A percentile compares a stretch with the other conserved stretches of the same genome.
These are phyloP conservation scores for Metschnikowia henanensis DNA, from an alignment of 805 yeast genomes.

Conservation along the genomic window DNA sequence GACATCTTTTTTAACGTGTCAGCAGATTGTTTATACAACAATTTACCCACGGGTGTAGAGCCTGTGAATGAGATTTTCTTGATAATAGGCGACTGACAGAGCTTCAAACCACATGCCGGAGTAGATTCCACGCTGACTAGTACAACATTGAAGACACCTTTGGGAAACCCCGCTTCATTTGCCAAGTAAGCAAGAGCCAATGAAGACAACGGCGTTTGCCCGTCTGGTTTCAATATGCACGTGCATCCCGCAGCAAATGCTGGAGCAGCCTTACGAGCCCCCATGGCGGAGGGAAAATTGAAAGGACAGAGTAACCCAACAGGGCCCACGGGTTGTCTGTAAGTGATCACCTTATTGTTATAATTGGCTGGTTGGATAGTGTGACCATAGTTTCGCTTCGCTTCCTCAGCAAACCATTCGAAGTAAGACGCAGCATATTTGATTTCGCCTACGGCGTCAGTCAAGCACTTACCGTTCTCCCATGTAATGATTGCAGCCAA, in stretches of 20 bases:
- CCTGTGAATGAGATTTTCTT: slow-evolving; percentile 78
- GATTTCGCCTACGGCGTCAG: slow-evolving; percentile 56
- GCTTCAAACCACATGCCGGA: slow-evolving; percentile 51
- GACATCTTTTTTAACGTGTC: slow-evolving; percentile 68
- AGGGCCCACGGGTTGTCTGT: slow-evolving; percentile 62
- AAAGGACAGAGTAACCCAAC: slow-evolving; percentile 66
- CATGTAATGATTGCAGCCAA: slow-evolving; percentile 54
- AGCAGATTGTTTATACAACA: slow-evolving; percentile 60
- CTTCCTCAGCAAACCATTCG: slow-evolving; percentile 53
- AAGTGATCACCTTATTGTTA: slow-evolving; percentile 51
- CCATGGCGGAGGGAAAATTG: slow-evolving; percentile 70
- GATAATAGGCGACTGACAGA: slow-evolving; percentile 53
- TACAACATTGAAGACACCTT: slow-evolving; percentile 55
- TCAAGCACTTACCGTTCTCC: slow-evolving; percentile 60
- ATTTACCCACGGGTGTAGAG: slow-evolving; percentile 70
- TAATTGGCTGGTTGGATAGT: slow-evolving; percentile 56
- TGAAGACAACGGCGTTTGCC: slow-evolving; percentile 60
- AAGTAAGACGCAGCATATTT: slow-evolving; percentile 55
- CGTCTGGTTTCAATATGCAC: slow-evolving; percentile 59
- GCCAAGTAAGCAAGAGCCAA: slow-evolving; percentile 56
- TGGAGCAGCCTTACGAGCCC: slow-evolving; percentile 63
- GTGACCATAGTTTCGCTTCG: slow-evolving; percentile 54
- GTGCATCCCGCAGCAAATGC: slow-evolving; percentile 69
- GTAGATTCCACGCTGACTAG: slow-evolving; percentile 47
- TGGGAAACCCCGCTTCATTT: slow-evolving; percentile 61